Conservation (phyloP, 2,329 filamentous ascomycete genomes). For the Pseudopithomyces chartarum region DNA sequence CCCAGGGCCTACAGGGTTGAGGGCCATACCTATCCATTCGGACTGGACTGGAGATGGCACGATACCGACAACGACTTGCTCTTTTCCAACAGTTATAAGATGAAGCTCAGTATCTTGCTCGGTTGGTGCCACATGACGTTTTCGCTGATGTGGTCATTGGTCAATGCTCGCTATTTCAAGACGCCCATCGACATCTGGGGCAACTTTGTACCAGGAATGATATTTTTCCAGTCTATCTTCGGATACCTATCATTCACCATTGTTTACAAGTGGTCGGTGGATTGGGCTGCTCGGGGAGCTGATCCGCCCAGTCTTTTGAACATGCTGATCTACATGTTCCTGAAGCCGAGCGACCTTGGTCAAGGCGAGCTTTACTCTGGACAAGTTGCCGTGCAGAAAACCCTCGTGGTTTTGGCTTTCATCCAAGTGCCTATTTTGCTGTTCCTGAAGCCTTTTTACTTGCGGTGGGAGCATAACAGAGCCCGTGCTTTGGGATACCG, state of each 20-base stretch:
- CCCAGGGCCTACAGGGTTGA: conserved; percentile 69
- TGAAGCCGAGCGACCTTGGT: conserved; percentile 78
- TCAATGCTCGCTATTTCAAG: conserved; percentile 96
- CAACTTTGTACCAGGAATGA: conserved; percentile 97
- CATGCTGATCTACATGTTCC: conserved; percentile 99
- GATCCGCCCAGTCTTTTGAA: conserved; percentile 88
- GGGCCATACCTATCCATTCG: conserved; percentile 90
- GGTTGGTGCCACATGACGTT: conserved; percentile 99
- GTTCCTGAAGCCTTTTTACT: conserved; percentile 94
- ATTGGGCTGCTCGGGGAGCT: conserved; percentile 73
- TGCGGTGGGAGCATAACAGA: conserved; percentile 90
- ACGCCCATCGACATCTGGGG: conserved; percentile 94
- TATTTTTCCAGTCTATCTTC: conserved; percentile 99
- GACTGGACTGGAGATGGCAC: conserved; percentile 96
- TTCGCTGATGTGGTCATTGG: conserved; percentile 87
- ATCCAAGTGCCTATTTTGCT: conserved; percentile 87
- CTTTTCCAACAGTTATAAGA: conserved; percentile 99
- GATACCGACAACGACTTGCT: conserved; percentile 92
- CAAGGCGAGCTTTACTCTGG: conserved; percentile 75
- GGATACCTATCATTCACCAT: conserved; percentile 94
- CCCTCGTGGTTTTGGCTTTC: conserved; percentile 81
- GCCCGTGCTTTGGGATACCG: conserved; percentile 88
- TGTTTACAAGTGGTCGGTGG: conserved; percentile 93
- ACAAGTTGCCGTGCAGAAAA: conserved; percentile 75
- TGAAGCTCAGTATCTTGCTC: conserved; percentile 98